Base-by-base conservation (phyloP, 441 rosid species). In the Eutrema salsugineum region DNA sequence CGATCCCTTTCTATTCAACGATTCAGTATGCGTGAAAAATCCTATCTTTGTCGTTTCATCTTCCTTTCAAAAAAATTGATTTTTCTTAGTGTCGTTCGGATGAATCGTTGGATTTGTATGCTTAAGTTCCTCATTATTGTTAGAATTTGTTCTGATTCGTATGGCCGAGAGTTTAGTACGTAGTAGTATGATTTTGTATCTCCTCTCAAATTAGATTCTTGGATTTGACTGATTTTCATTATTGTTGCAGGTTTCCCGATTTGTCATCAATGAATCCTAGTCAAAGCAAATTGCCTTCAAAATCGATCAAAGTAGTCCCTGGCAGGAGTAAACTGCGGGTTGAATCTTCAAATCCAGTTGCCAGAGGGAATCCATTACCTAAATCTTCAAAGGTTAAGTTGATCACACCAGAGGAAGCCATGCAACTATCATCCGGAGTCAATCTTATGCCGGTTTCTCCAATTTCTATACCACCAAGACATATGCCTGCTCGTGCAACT, bases 381-480 rank as follows among this genome's bases (percentile, higher is more conserved):
- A 71, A 30, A 67, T 11, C 77, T 63, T 65, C 84, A 51, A 83
- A 83, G 78, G 87, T 84, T 35, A 84, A 79, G 82, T 62, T 66
- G 58, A 76, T 89, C 50, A 12, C 82, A 16, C 22, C 68, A 11
- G 81, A 78, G 43, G 91, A 86, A 77, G 91, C 39, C 32, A 44
- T 70, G 0, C 63, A 32, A 32, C 75, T 86, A 16, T 17, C 83
- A 35, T 81, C 84, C 49, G 79, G 82, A 58, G 43, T 47, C 63
- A 8, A 11, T 20, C 71, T 27, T 44, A 44, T 0, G 59, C 49
- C 2, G 17, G 38, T 42, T 53, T 46, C 76, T 64, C 66, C 44
- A 10, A 6, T 47, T 36, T 42, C 43, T 60, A 11, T 2, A 19
- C 8, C 58, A 46, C 32, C 59, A 1, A 33, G 61, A 16, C 10